These are phyloP conservation scores for Lycium ferocissimum DNA, from an alignment of 257 asterid species.

Conservation along the genomic window DNA sequence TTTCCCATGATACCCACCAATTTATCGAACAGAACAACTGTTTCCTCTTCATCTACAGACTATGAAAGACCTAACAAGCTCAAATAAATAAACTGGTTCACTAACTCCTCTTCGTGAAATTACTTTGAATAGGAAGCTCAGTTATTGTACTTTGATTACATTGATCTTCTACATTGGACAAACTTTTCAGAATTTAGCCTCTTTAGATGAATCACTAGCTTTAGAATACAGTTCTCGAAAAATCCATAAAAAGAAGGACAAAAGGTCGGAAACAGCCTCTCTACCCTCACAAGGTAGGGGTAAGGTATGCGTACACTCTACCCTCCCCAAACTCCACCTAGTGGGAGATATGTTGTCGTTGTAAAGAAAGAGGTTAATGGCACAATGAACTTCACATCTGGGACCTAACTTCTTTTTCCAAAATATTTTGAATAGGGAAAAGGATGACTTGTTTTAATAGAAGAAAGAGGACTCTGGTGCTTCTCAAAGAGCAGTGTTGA, in stretches of 20 bases:
- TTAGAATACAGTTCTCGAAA: neutral
- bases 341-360: too few species aligned
- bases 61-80: neutral
- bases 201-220: neutral
- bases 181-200: slow-evolving; percentile 8
- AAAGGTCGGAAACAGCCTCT: neutral
- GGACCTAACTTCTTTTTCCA: neutral
- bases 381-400: slow-evolving; percentile 6
- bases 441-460: neutral
- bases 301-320: too few species aligned
- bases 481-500: slow-evolving; percentile 24
- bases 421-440: neutral
- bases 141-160: slow-evolving; percentile 6
- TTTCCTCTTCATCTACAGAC: neutral
- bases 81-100: neutral
- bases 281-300: too few species aligned
- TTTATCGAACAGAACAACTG: neutral
- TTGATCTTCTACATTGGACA: neutral
- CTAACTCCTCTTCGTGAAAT: neutral
- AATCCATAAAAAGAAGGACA: neutral
- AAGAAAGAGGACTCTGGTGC: slow-evolving; percentile 23
- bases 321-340: too few species aligned
- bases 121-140: neutral
- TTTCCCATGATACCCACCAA: neutral
- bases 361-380: neutral